Base-by-base conservation (phyloP, 208 protist species). In the Trypanosoma boissoni region DNA sequence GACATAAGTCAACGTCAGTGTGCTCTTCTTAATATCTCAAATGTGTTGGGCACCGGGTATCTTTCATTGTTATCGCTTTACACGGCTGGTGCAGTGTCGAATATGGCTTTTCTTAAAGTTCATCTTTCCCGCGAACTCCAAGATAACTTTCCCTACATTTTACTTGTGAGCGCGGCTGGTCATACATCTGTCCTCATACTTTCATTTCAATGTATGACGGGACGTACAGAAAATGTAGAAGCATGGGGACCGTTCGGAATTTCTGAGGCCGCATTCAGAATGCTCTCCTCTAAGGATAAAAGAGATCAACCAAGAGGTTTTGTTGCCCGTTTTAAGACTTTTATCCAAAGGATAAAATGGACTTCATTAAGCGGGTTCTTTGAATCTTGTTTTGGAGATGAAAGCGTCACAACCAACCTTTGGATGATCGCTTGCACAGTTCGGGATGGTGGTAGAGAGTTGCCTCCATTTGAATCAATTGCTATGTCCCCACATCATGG, bases 191-290 rank as follows among this genome's bases (percentile, higher is more conserved):
- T 66, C 32, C 27, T 37, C 8, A 8, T 56, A 21, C 49, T 48
- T 57, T 48, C 60, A 20, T 66, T 66, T 66, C 49, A 52, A 41
- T 45, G 44, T 16, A 62, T 24, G 10, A 28, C 16, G 42, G 43
- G 20, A 20, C 2, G 43, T 27, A 27, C 20, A 23, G 26, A 43
- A 29, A 36, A 53, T 36, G 31, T 20, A 24, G 44, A 62, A 3
- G 10, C 23, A 2, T 18, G 12, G 21, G 34, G 34, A 39, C 6
- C 12, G 12, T 16, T 6, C 16, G 20, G n/a, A 29, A 44, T 32
- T 3, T 31, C 31, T 12, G 16, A 7, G 0, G 12, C 14, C 23
- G 18, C 7, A 37, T 4, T 31, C 10, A 31, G 37, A 12, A 12
- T 39, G 12, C 6, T 12, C 12, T 6, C 34, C 12, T 6, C 6